Conservation (phyloP, 2,329 filamentous ascomycete species). For the Curvularia eragrostidis region DNA sequence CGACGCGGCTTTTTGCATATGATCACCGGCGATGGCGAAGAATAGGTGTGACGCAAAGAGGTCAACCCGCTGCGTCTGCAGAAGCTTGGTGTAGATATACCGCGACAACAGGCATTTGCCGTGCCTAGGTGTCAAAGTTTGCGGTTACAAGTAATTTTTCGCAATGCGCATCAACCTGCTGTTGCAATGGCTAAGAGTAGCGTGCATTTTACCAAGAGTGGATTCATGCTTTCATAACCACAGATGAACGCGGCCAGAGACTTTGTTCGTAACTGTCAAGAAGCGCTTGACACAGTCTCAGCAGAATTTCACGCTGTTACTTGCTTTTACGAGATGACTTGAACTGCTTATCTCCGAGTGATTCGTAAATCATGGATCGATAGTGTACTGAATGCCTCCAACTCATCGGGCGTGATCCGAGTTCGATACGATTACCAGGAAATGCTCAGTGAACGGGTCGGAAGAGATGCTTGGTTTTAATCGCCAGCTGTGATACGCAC, state of each 20-base stretch:
- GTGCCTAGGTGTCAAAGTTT: not conserved
- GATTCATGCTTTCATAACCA: not conserved
- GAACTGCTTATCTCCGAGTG: not conserved
- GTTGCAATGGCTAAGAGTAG: too few relatives aligned
- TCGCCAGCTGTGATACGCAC: not conserved
- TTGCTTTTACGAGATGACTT: not conserved
- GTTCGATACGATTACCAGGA: not conserved
- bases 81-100: too few relatives aligned
- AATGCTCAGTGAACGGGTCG: not conserved
- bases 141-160: not conserved
- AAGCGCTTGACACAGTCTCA: not conserved
- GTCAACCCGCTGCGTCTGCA: too few relatives aligned
- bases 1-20: conserved; percentile 2
- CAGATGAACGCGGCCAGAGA: not conserved
- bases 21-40: not conserved
- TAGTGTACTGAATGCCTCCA: not conserved
- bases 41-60: too few relatives aligned
- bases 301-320: too few relatives aligned
- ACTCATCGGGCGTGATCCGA: not conserved
- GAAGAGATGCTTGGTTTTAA: not conserved
- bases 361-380: not conserved
- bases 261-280: not conserved
- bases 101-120: not conserved
- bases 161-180: not conserved
- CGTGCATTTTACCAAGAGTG: not conserved